These are phyloP conservation scores for Calonectria crousiana DNA, from an alignment of 2,329 filamentous ascomycete species.

Conservation along the genomic window DNA sequence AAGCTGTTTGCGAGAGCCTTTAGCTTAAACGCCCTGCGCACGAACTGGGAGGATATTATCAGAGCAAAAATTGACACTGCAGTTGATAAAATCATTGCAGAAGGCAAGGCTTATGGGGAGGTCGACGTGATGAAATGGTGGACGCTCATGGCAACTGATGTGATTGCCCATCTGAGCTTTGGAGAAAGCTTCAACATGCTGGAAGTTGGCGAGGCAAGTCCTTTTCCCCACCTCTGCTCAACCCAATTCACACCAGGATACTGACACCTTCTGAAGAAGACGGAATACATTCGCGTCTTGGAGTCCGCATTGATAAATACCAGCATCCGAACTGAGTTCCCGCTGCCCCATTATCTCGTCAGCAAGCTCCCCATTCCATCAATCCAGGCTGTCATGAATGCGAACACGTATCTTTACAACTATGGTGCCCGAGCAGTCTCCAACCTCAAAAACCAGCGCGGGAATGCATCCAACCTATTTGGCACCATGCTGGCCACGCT, in stretches of 20 bases:
- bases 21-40: slow-evolving; percentile 6
- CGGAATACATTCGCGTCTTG: background rate
- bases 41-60: slow-evolving; percentile 24
- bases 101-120: background rate
- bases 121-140: slow-evolving; percentile 35
- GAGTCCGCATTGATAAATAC: slow-evolving; percentile 2
- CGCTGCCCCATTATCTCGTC: background rate
- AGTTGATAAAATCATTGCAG: slow-evolving; percentile 7
- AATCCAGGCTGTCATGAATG: background rate
- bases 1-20: slow-evolving; percentile 27
- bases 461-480: slow-evolving; percentile 5
- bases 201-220: slow-evolving; percentile 23
- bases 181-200: slow-evolving; percentile 32
- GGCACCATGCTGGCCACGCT: slow-evolving; percentile 11
- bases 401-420: background rate
- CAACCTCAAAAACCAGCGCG: slow-evolving; percentile 6
- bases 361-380: slow-evolving; percentile 1
- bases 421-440: slow-evolving; percentile 6
- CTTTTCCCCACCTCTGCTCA: too few relatives aligned
- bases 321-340: slow-evolving; percentile 2
- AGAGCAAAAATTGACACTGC: slow-evolving; percentile 12
- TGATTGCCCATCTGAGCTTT: slow-evolving; percentile 30
- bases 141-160: slow-evolving; percentile 30
- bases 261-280: background rate
- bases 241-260: background rate